phyloP scores from a whole-genome alignment of 768 basidiomycete species.

The Rhodotorula toruloides region DNA sequence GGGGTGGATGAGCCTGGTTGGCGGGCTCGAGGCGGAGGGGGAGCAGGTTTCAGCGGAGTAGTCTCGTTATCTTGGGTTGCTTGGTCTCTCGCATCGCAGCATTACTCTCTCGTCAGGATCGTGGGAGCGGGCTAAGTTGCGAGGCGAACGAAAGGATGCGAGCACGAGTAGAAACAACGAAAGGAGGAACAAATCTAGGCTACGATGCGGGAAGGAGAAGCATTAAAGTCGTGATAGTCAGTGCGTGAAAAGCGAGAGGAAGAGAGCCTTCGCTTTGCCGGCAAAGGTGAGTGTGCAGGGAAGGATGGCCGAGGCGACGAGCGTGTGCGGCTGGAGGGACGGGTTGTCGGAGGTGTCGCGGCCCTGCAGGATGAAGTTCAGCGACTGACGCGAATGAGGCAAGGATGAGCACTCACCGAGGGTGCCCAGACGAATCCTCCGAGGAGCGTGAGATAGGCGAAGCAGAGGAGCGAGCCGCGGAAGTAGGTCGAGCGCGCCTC shows the following conservation, averaged over 20 bases:
- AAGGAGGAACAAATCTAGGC: no score
- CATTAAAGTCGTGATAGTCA: no score
- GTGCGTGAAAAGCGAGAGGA: constrained; percentile 16
- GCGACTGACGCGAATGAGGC: neutral
- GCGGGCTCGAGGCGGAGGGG: neutral
- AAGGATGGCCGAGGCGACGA: neutral
- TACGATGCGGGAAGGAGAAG: no score
- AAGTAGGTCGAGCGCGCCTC: constrained; percentile 76
- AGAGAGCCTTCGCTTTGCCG: neutral
- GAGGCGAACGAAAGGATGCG: no score
- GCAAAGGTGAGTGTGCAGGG: neutral
- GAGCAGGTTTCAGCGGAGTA: neutral
- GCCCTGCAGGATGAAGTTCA: neutral
- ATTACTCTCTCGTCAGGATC: no score
- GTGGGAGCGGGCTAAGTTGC: no score
- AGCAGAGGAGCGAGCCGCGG: constrained; percentile 86
- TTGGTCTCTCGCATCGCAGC: no score
- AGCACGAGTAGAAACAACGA: no score
- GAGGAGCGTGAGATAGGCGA: constrained; percentile 89
- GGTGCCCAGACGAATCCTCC: constrained; percentile 63
- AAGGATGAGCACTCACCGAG: neutral
- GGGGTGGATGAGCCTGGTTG: constrained; percentile 21
- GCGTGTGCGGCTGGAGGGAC: no score
- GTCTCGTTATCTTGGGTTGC: no score
- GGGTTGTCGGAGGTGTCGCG: constrained; percentile 30